Conservation (phyloP, 805 yeast genomes). For the Blastobotrys mokoenaii region DNA sequence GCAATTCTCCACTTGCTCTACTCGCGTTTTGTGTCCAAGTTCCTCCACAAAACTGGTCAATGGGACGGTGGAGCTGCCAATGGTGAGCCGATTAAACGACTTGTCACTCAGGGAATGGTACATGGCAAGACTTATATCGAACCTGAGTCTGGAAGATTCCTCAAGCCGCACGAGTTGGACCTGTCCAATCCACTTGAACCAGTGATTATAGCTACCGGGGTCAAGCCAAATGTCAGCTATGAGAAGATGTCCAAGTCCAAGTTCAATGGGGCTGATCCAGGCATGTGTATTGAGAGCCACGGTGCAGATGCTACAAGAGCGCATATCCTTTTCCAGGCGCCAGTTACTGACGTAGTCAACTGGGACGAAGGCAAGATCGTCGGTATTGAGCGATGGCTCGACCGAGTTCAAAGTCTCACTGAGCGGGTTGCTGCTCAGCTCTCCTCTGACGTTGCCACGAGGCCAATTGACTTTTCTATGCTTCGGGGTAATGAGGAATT, state of each 20-base stretch:
- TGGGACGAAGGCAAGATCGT: conserved; percentile 88
- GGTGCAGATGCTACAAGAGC: conserved; percentile 96
- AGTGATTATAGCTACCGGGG: conserved; percentile 41
- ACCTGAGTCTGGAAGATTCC: conserved; percentile 62
- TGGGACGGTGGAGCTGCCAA: conserved; percentile 53
- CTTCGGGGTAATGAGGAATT: conserved; percentile 37
- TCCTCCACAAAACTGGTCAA: conserved; percentile 53
- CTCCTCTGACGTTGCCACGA: not conserved
- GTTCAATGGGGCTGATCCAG: conserved; percentile 89
- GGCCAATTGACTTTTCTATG: not conserved
- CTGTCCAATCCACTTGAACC: conserved; percentile 33
- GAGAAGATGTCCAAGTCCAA: conserved; percentile 98
- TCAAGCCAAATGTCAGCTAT: conserved; percentile 45
- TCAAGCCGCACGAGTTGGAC: conserved; percentile 71
- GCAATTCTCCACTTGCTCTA: conserved; percentile 88
- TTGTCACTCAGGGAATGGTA: conserved; percentile 97
- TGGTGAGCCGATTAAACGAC: conserved; percentile 74
- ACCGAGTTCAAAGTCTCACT: conserved; percentile 37
- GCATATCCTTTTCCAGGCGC: conserved; percentile 86
- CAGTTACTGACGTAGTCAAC: conserved; percentile 66
- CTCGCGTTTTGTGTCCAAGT: conserved; percentile 78
- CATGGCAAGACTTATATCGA: conserved; percentile 79
- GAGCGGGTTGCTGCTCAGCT: conserved; percentile 1
- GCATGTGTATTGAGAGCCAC: conserved; percentile 56
- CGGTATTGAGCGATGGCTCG: conserved; percentile 84